These are phyloP conservation scores for Proliferodiscus dingleyae DNA, from an alignment of 2,329 filamentous ascomycete species.

Conservation along the genomic window DNA sequence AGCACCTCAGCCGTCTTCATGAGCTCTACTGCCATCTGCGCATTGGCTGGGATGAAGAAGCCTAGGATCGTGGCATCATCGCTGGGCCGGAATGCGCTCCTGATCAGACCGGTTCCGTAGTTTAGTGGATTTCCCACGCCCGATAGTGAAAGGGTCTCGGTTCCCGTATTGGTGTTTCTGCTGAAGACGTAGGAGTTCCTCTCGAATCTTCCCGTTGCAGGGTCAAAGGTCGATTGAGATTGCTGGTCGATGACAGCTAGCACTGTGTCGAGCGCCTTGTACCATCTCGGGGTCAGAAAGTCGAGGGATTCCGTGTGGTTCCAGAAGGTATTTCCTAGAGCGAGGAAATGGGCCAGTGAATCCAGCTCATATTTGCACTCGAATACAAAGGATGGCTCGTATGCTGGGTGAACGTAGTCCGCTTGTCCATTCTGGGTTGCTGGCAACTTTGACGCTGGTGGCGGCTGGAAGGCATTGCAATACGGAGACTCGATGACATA, in stretches of 20 bases:
- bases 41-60: slow-evolving; percentile 93
- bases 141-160: slow-evolving; percentile 78
- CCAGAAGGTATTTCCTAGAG: slow-evolving; percentile 81
- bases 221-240: slow-evolving; percentile 73
- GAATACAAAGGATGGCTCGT: slow-evolving; percentile 81
- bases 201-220: slow-evolving; percentile 56
- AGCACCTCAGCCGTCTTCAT: slow-evolving; percentile 68
- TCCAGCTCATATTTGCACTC: slow-evolving; percentile 99
- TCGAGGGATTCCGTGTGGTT: slow-evolving; percentile 71
- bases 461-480: slow-evolving; percentile 97
- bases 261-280: slow-evolving; percentile 68
- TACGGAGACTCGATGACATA: slow-evolving; percentile 93
- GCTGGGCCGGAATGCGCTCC: slow-evolving; percentile 89
- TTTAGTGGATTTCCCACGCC: slow-evolving; percentile 92
- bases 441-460: slow-evolving; percentile 71
- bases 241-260: slow-evolving; percentile 73
- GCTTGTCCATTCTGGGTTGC: slow-evolving; percentile 74
- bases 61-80: slow-evolving; percentile 93
- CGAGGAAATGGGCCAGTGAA: slow-evolving; percentile 86
- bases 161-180: slow-evolving; percentile 72
- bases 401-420: slow-evolving; percentile 79
- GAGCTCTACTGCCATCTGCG: slow-evolving; percentile 91
- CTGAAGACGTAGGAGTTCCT: slow-evolving; percentile 85
- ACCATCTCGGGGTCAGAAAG: slow-evolving; percentile 77
- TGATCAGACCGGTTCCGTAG: slow-evolving; percentile 74